Conservation (phyloP, 441 rosid species). For the Metrosideros polymorpha region DNA sequence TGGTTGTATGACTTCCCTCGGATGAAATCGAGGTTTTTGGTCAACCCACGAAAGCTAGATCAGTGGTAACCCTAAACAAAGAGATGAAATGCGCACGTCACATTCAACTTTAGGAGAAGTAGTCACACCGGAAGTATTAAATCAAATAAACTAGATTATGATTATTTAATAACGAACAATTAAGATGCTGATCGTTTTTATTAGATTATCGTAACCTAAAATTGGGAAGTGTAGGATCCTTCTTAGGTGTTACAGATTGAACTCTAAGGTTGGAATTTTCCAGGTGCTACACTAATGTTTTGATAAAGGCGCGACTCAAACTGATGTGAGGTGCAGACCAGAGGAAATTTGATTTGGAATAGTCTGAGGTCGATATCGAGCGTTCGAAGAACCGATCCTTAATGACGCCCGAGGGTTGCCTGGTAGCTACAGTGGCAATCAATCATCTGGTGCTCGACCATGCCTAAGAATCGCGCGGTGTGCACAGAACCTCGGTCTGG, state of each 20-base stretch:
- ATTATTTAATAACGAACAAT: not conserved
- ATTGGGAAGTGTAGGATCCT: not conserved
- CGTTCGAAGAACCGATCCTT: not conserved
- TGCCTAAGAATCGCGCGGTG: not conserved
- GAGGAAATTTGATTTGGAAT: not conserved
- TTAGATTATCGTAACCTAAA: not conserved
- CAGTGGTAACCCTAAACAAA: not conserved
- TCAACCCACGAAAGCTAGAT: not conserved
- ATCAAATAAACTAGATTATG: no score
- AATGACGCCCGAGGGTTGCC: not conserved
- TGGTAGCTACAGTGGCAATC: not conserved
- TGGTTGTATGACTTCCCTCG: not conserved
- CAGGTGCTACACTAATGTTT: not conserved
- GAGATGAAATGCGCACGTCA: no score
- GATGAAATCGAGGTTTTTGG: not conserved
- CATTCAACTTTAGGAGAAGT: no score
- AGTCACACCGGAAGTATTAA: no score
- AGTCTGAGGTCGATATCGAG: not conserved
- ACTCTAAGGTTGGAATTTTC: not conserved
- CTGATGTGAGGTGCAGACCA: not conserved
- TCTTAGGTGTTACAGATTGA: not conserved
- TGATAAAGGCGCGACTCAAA: not conserved
- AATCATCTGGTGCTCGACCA: not conserved
- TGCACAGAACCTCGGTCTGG: not conserved
- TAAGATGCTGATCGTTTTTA: not conserved